Evolutionary conservation across 2,329 filamentous ascomycete species (phyloP).

Genomic region (Ceratocystiopsis sp.): DNA sequence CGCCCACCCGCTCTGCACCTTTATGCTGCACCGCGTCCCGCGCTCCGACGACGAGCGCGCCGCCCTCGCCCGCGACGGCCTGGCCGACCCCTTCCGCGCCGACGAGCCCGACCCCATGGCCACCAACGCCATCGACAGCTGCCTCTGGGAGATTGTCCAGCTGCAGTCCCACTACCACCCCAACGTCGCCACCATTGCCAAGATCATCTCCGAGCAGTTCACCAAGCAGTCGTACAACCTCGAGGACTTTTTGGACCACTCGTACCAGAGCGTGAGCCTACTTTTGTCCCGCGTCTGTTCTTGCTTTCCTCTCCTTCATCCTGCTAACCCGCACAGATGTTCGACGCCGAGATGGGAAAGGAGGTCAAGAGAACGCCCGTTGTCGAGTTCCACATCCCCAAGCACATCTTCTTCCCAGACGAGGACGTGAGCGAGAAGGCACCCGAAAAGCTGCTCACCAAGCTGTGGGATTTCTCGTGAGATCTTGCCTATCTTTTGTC

Average conservation of each 20-base stretch:
- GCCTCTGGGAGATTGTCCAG: conserved; percentile 86
- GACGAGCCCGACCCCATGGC: conserved; percentile 67
- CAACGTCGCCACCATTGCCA: conserved; percentile 84
- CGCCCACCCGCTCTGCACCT: conserved; percentile 76
- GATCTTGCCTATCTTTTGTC: neutral
- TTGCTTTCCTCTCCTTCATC: neutral
- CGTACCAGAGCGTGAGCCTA: conserved; percentile 57
- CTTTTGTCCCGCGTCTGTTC: neutral
- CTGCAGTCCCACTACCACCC: conserved; percentile 90
- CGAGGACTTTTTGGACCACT: conserved; percentile 96
- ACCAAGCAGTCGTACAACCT: conserved; percentile 88
- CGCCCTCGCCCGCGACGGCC: conserved; percentile 38
- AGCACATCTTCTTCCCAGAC: conserved; percentile 51
- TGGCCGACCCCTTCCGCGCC: conserved; percentile 59
- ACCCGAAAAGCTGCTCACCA: conserved; percentile 34
- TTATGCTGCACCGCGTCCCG: conserved; percentile 77
- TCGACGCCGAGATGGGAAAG: conserved; percentile 71
- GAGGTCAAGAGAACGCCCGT: conserved; percentile 73
- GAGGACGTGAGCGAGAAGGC: conserved; percentile 22
- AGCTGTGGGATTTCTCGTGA: conserved; percentile 40
- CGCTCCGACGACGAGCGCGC: conserved; percentile 36
- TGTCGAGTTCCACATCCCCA: conserved; percentile 87
- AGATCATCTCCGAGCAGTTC: conserved; percentile 91
- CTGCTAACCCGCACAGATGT: conserved; percentile 33
- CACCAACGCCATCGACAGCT: conserved; percentile 78